Base-by-base conservation (phyloP, 164 flowering plant species). In the grape (Vitis vinifera) region DNA sequence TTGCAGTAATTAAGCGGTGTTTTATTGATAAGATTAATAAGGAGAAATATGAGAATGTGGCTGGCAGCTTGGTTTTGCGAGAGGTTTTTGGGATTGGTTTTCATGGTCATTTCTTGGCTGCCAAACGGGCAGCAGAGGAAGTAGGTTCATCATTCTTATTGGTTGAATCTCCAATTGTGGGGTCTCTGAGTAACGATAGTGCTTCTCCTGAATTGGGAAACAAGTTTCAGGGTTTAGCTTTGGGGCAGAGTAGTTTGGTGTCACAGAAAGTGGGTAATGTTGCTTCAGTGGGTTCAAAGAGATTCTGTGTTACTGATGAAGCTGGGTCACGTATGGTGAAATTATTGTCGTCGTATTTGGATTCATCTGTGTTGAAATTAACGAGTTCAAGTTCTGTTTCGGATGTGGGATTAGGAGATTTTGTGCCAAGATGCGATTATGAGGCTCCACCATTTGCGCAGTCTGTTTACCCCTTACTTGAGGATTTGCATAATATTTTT, bases 21-120 rank as follows among this genome's bases (percentile, higher is more conserved):
- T 87, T 95, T 77, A 10, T 89, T 1, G 86, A 90, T 61, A 90
- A 88, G 78, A 61, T 77, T 52, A 80, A 65, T 51, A 89, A 76
- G 73, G 91, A 87, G 37, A 73, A 74, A 76, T 95, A 95, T 68
- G 97, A 93, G 74, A 74, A 77, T 74, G 58, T 86, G 53, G 99
- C 99, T 10, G 94, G 89, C 23, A 82, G 70, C 68, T 73, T 88
- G 70, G 91, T 93, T 64, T 72, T 91, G 77, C 75, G 71, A 60
- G 94, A 87, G 71, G 89, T 95, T 62, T 95, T 95, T 69, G 98
- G 98, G 63, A 73, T 84, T 72, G 76, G 93, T 30, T 89, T 87
- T 81, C 76, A 89, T 75, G 96, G 91, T 37, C 94, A 91, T 74
- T 77, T 90, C 17, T 69, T 84, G 63, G 87, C 87, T 50, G 97